phyloP scores from a whole-genome alignment of 805 yeast species.

The Hanseniaspora taiwanica region DNA sequence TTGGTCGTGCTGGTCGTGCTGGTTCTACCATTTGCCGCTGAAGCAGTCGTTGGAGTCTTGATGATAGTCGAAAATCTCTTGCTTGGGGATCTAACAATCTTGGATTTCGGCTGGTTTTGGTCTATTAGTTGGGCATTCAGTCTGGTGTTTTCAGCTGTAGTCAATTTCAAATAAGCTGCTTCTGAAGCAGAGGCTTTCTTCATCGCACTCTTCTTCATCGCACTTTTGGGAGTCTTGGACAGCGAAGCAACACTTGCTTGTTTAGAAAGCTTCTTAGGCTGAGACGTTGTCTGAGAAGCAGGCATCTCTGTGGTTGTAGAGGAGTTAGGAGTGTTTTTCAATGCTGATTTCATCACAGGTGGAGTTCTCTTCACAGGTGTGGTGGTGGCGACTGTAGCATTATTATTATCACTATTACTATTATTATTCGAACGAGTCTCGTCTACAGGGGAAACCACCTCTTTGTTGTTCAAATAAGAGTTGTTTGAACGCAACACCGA shows the following conservation, averaged over 20 bases:
- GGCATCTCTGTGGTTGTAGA: slow-evolving; percentile 5
- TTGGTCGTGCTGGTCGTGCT: slow-evolving; percentile 7
- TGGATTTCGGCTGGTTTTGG: slow-evolving; percentile 11
- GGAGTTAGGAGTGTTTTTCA: not conserved
- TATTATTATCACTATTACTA: not conserved
- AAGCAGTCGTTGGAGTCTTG: slow-evolving; percentile 1
- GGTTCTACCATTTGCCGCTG: slow-evolving; percentile 6
- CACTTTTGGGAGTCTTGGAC: slow-evolving; percentile 8
- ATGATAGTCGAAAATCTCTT: slow-evolving; percentile 4
- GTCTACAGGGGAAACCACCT: too few relatives aligned
- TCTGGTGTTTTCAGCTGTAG: slow-evolving; percentile 72
- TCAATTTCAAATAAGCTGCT: slow-evolving; percentile 49
- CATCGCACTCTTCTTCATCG: slow-evolving; percentile 8
- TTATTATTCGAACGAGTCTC: not conserved
- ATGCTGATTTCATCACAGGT: not conserved
- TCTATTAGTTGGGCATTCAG: slow-evolving; percentile 48
- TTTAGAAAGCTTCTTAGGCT: not conserved
- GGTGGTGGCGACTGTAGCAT: not conserved
- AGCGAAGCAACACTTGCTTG: not conserved
- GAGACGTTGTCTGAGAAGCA: not conserved
- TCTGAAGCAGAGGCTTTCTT: slow-evolving; percentile 32
- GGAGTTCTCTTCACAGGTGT: not conserved
- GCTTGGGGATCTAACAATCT: slow-evolving; percentile 5
- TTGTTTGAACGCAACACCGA: slow-evolving; percentile 1
- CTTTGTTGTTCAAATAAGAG: not conserved